Conservation (phyloP, 139 green algal genomes). For the Haematococcus sp. region DNA sequence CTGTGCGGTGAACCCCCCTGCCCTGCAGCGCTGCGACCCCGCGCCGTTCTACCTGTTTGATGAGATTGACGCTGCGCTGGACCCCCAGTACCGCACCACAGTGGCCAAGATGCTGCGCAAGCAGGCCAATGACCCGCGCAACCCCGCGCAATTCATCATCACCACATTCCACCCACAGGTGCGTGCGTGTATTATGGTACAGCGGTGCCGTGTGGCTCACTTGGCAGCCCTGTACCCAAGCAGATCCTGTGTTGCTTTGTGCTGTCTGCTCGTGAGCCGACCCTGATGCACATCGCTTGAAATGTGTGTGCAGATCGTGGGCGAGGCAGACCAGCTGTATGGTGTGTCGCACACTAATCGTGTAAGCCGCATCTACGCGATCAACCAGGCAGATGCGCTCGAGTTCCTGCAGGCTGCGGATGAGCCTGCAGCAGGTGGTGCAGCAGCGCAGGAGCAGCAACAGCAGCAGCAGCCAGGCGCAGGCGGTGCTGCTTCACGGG, state of each 20-base stretch:
- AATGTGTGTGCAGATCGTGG: conserved; percentile 61
- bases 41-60: conserved; percentile 99
- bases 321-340: conserved; percentile 83
- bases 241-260: too few relatives aligned
- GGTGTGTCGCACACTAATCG: conserved; percentile 86
- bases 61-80: conserved; percentile 98
- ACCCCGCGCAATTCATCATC: conserved; percentile 94
- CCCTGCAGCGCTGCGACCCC: conserved; percentile 86
- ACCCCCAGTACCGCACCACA: conserved; percentile 83
- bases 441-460: too few relatives aligned
- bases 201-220: not conserved
- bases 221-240: too few relatives aligned
- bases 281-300: too few relatives aligned
- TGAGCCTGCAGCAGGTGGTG: too few relatives aligned
- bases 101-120: conserved; percentile 83
- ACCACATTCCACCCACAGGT: conserved; percentile 98
- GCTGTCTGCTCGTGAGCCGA: too few relatives aligned
- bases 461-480: too few relatives aligned
- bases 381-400: conserved; percentile 69
- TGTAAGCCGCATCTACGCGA: conserved; percentile 48
- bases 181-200: not conserved
- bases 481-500: too few relatives aligned
- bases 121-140: conserved; percentile 64
- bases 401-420: conserved; percentile 63
- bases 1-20: too few relatives aligned